phyloP scores from a whole-genome alignment of 495 filamentous ascomycete species.

The Penicillium mononematosum region DNA sequence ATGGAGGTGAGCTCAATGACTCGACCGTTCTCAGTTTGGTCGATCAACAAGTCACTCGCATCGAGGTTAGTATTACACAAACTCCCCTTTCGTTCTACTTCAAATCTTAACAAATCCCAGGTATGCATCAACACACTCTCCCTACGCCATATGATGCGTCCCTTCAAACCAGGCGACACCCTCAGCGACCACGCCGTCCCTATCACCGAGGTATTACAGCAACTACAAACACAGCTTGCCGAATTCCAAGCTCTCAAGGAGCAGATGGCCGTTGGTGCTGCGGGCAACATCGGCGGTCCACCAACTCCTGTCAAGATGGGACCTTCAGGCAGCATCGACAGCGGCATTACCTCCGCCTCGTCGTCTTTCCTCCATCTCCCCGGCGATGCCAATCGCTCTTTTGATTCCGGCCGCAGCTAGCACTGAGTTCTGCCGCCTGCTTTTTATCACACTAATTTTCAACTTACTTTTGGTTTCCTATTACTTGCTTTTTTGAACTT shows the following conservation, averaged over 20 bases:
- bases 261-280: slow-evolving; percentile 38
- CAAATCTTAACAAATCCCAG: slow-evolving; percentile 35
- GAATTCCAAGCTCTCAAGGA: slow-evolving; percentile 53
- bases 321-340: slow-evolving; percentile 21
- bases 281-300: slow-evolving; percentile 29
- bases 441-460: slow-evolving; percentile 5
- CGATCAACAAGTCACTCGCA: slow-evolving; percentile 89
- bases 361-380: slow-evolving; percentile 35
- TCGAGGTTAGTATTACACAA: slow-evolving; percentile 68
- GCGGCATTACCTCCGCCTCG: slow-evolving; percentile 29
- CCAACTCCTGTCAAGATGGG: slow-evolving; percentile 18
- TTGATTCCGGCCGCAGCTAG: slow-evolving; percentile 16
- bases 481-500: slow-evolving; percentile 4
- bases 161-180: slow-evolving; percentile 45
- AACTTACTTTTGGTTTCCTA: slow-evolving; percentile 11
- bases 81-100: background rate
- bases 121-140: slow-evolving; percentile 64
- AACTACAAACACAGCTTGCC: slow-evolving; percentile 48
- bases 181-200: slow-evolving; percentile 53
- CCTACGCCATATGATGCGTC: slow-evolving; percentile 61
- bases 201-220: slow-evolving; percentile 49
- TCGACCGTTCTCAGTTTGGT: slow-evolving; percentile 79
- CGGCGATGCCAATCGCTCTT: slow-evolving; percentile 21
- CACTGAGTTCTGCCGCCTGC: slow-evolving; percentile 8
- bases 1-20: slow-evolving; percentile 85